Conservation (phyloP, 768 basidiomycete species). For the Panaeolus cyanescens region DNA sequence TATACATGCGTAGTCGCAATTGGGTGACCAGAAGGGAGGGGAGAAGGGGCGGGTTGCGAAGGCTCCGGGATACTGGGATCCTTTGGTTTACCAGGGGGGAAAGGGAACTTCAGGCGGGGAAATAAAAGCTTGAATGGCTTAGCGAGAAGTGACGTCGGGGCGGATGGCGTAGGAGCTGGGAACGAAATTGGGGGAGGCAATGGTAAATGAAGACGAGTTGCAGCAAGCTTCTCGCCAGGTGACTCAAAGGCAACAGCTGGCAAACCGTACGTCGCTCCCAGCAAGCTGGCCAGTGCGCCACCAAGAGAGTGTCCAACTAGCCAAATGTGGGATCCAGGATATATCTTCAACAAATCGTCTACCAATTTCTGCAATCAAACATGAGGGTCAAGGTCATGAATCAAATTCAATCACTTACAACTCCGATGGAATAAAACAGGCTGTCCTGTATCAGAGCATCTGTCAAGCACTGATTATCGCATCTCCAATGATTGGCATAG, state of each 20-base stretch:
- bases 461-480: slow-evolving; percentile 81
- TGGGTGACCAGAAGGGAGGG: slow-evolving; percentile 24
- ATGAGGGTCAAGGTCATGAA: background rate
- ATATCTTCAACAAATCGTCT: slow-evolving; percentile 81
- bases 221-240: slow-evolving; percentile 74
- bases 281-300: slow-evolving; percentile 85
- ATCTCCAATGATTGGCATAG: slow-evolving; percentile 68
- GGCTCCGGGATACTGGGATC: slow-evolving; percentile 13
- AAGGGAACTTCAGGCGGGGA: slow-evolving; percentile 29
- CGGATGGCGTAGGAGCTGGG: slow-evolving; percentile 27
- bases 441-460: slow-evolving; percentile 85
- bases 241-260: slow-evolving; percentile 92
- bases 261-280: slow-evolving; percentile 88
- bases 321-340: slow-evolving; percentile 88
- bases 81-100: slow-evolving; percentile 47
- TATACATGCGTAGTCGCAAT: slow-evolving; percentile 75
- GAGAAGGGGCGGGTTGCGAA: slow-evolving; percentile 14
- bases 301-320: slow-evolving; percentile 88
- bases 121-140: slow-evolving; percentile 7
- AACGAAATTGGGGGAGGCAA: slow-evolving; percentile 51
- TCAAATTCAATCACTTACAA: slow-evolving; percentile 50
- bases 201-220: slow-evolving; percentile 84
- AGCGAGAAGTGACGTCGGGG: background rate
- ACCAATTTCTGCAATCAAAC: slow-evolving; percentile 66
- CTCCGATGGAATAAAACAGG: slow-evolving; percentile 89